These are phyloP conservation scores for Terana coerulea DNA, from an alignment of 768 basidiomycete genomes.

Conservation along the genomic window DNA sequence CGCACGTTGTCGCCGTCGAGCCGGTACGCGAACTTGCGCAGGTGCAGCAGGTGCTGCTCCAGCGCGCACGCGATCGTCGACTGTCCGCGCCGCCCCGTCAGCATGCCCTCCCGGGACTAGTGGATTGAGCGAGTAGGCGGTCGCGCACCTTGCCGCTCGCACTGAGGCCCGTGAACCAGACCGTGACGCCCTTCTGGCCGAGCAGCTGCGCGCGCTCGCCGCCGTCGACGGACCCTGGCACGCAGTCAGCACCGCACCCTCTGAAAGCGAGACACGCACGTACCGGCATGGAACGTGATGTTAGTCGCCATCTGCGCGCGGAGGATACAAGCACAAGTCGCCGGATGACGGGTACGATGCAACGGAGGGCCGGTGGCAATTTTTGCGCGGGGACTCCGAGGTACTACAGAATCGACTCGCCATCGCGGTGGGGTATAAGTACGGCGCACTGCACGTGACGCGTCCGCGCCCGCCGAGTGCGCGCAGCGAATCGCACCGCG, in stretches of 20 bases:
- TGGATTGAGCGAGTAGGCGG: not conserved
- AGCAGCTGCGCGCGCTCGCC: conserved; percentile 66
- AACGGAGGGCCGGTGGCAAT: no score
- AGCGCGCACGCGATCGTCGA: conserved; percentile 97
- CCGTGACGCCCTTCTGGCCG: conserved; percentile 81
- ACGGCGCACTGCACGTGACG: conserved; percentile 19
- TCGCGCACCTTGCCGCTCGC: conserved; percentile 84
- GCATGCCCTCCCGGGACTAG: not conserved
- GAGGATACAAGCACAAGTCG: no score
- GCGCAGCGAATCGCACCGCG: conserved; percentile 12
- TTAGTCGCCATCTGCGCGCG: conserved; percentile 37
- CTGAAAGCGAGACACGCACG: conserved; percentile 38
- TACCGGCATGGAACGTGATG: conserved; percentile 68
- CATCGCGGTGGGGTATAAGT: conserved; percentile 22
- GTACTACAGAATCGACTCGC: conserved; percentile 8
- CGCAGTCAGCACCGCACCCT: not conserved
- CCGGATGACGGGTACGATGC: not conserved
- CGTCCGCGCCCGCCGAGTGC: not conserved
- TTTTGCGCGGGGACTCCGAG: no score
- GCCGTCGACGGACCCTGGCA: conserved; percentile 63
- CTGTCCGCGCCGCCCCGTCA: conserved; percentile 35
- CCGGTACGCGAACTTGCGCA: conserved; percentile 82
- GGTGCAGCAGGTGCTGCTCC: conserved; percentile 90
- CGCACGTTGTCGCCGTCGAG: conserved; percentile 96
- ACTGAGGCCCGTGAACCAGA: conserved; percentile 96